Evolutionary conservation across 2,329 filamentous ascomycete species (phyloP).

Genomic region (Stenocarpella maydis): DNA sequence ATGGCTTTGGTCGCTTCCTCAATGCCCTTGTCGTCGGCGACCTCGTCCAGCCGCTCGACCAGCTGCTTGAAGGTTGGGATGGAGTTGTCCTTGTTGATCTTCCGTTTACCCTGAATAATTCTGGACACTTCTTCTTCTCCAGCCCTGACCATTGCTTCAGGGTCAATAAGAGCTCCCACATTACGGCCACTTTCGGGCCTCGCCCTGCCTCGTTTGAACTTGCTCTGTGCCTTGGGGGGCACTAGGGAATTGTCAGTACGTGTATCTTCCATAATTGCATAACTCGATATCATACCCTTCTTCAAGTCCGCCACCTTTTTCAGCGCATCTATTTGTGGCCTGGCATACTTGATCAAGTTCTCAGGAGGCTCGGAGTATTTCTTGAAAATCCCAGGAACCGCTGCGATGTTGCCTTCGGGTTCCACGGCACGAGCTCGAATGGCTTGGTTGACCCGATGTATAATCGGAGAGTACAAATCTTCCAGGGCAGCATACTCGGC

Average conservation of each 20-base stretch:
- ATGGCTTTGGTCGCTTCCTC: conserved; percentile 78
- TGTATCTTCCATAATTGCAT: not conserved
- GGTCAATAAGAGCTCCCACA: not conserved
- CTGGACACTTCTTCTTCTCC: conserved; percentile 36
- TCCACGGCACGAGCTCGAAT: conserved; percentile 84
- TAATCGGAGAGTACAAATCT: conserved; percentile 81
- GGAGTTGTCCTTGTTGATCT: conserved; percentile 72
- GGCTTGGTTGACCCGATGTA: conserved; percentile 90
- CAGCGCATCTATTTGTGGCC: conserved; percentile 67
- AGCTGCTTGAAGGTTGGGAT: conserved; percentile 91
- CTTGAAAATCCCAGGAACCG: conserved; percentile 69
- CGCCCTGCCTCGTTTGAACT: conserved; percentile 64
- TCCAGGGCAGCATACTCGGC: conserved; percentile 80
- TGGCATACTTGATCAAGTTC: conserved; percentile 67
- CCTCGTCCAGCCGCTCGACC: conserved; percentile 53
- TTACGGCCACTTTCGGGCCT: conserved; percentile 6
- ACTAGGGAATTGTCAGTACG: conserved; percentile 55
- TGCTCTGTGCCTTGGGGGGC: conserved; percentile 79
- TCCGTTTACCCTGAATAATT: conserved; percentile 42
- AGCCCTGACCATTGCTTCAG: not conserved
- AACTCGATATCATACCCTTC: conserved; percentile 64
- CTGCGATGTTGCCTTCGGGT: conserved; percentile 69
- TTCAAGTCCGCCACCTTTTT: conserved; percentile 80
- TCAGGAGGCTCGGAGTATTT: conserved; percentile 78
- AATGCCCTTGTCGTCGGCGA: conserved; percentile 68